Conservation (phyloP, 2,329 filamentous ascomycete species). For the Cercospora sp. region DNA sequence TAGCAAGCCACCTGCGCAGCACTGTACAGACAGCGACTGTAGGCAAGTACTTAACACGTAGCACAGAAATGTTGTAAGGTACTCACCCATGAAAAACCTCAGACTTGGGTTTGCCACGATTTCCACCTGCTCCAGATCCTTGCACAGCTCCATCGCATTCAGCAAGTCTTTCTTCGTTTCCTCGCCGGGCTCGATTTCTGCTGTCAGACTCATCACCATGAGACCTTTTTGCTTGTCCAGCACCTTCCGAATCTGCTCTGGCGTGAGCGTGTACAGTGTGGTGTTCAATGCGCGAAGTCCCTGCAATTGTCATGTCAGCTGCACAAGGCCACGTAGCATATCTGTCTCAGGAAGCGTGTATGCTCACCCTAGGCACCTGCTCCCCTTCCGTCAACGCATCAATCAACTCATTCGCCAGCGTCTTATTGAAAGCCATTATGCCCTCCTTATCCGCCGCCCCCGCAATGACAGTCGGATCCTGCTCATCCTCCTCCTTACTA, state of each 20-base stretch:
- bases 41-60: neutral
- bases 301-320: constrained; percentile 4
- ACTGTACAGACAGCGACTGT: neutral
- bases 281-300: constrained; percentile 42
- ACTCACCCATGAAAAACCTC: constrained; percentile 43
- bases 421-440: constrained; percentile 42
- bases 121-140: constrained; percentile 43
- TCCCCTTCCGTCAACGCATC: constrained; percentile 39
- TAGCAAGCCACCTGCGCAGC: neutral
- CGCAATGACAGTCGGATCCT: constrained; percentile 35
- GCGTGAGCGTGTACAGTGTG: constrained; percentile 45
- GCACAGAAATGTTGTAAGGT: neutral
- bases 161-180: constrained; percentile 40
- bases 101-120: constrained; percentile 43
- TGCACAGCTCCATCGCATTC: constrained; percentile 34
- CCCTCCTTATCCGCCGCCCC: constrained; percentile 37
- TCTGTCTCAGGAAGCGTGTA: neutral
- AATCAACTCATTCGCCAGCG: constrained; percentile 33
- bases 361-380: constrained; percentile 30
- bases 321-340: neutral
- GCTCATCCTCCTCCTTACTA: constrained; percentile 36
- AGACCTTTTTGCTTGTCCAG: constrained; percentile 41
- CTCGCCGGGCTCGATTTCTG: constrained; percentile 41
- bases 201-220: constrained; percentile 43
- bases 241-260: constrained; percentile 39